Evolutionary conservation across 495 filamentous ascomycete species (phyloP), one percentile per base, ranked within the genome.

Genomic region (Penicillium macrosclerotiorum): DNA sequence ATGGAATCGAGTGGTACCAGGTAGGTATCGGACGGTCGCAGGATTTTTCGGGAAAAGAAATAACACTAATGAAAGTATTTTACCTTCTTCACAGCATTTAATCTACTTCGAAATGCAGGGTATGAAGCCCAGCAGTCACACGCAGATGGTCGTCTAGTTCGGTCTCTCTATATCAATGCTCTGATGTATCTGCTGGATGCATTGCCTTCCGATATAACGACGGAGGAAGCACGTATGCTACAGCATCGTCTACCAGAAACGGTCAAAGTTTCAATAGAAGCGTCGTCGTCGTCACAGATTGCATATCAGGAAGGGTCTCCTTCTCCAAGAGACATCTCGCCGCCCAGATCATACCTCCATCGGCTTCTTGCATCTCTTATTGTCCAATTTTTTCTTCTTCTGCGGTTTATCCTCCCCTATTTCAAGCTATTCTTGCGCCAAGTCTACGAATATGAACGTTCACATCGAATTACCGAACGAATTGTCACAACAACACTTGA

Each of bases 141-240:
- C 1, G 57, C 62, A 9, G 70, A 74, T 37, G 51, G 51, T 20
- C 61, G 55, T n/a, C 59, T 85, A 22, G 76, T 77, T 31, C 74
- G 86, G n/a, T 75, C 79, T 13, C 71, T 87, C 1, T 90, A 87
- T 59, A 68, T 90, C 18, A 76, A 82, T 54, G 78, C 82, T 31
- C 42, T 87, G 5, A 69, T 76, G 5, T 88, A 88, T 57, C 68
- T 90, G 3, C 74, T 89, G 2, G 75, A 77, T 37, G 86, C 78
- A 0, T 70, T 90, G 0, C 86, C 88, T 0, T 36, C 55, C 0
- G 72, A 86, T 43, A 59, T 90, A 9, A 78, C 71, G 3, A 3
- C 45, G 4, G 60, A 69, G 29, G 65, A 76, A 46, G 49, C 55
- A 5, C 30, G 37, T 5, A 59, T 55, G 40, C 48, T 74, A 9